These are phyloP conservation scores for Helianthus tuberosus DNA, from an alignment of 129 eudicot species.

Conservation along the genomic window DNA sequence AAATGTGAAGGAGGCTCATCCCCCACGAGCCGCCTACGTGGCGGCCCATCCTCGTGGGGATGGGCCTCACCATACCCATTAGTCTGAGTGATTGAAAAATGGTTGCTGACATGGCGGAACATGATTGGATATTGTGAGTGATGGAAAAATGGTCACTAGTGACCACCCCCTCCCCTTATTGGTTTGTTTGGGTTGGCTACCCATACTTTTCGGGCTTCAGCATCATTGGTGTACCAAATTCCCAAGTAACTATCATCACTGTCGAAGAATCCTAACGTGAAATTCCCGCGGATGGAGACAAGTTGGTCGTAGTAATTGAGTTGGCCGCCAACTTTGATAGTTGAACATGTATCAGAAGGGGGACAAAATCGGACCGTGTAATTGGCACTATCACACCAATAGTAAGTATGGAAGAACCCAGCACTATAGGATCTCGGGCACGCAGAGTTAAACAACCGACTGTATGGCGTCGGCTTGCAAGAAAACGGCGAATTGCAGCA, in stretches of 20 bases:
- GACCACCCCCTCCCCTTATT: too few relatives aligned
- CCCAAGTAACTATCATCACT: constrained; percentile 23
- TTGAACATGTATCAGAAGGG: constrained; percentile 13
- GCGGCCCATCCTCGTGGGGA: too few relatives aligned
- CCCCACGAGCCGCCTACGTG: too few relatives aligned
- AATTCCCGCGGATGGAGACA: constrained; percentile 24
- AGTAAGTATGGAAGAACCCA: constrained; percentile 7
- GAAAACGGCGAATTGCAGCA: constrained; percentile 1
- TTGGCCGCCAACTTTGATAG: constrained; percentile 27
- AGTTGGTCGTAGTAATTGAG: constrained; percentile 24
- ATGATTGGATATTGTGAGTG: too few relatives aligned
- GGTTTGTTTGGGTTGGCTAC: constrained; percentile 32
- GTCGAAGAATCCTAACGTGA: constrained; percentile 39
- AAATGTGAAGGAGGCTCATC: too few relatives aligned
- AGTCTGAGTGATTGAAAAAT: too few relatives aligned
- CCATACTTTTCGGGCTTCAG: constrained; percentile 26
- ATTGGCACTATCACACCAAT: constrained; percentile 30
- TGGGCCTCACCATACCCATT: too few relatives aligned
- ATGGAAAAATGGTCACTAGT: too few relatives aligned
- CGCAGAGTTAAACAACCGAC: constrained; percentile 38
- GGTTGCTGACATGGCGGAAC: too few relatives aligned
- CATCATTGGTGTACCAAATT: constrained; percentile 36
- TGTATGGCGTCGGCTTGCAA: constrained; percentile 29
- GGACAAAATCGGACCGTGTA: constrained; percentile 51
- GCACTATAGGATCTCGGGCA: constrained; percentile 39